These are phyloP conservation scores for Tilletia indica DNA, from an alignment of 1,284 basidiomycete species.

Conservation along the genomic window DNA sequence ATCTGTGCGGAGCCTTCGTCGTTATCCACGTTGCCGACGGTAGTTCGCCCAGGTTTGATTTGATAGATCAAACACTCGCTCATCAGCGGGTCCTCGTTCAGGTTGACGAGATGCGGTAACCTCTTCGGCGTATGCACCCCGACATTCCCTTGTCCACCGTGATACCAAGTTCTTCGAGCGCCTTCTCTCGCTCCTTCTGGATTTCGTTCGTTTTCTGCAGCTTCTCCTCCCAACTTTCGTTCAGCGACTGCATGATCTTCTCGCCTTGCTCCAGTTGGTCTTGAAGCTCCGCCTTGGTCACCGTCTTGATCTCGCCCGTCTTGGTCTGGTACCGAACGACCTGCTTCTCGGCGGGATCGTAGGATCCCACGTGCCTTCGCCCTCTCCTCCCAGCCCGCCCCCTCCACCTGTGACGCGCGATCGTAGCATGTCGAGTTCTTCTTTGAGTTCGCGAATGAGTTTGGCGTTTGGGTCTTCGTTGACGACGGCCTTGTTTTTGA, in stretches of 20 bases:
- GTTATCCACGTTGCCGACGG: slow-evolving; percentile 58
- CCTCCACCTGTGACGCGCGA: slow-evolving; percentile 30
- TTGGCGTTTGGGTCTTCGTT: slow-evolving; percentile 99
- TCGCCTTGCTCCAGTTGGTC: slow-evolving; percentile 95
- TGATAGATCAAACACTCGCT: slow-evolving; percentile 67
- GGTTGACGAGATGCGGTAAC: slow-evolving; percentile 48
- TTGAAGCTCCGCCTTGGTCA: slow-evolving; percentile 93
- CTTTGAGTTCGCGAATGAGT: slow-evolving; percentile 94
- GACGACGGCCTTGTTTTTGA: slow-evolving; percentile 98
- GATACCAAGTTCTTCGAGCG: slow-evolving; percentile 93
- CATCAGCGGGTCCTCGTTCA: slow-evolving; percentile 59
- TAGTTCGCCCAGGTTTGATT: slow-evolving; percentile 80
- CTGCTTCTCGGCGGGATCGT: slow-evolving; percentile 86
- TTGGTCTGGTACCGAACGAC: slow-evolving; percentile 92
- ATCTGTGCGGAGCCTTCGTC: slow-evolving; percentile 61
- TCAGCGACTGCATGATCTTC: slow-evolving; percentile 92
- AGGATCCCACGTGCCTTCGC: slow-evolving; percentile 80
- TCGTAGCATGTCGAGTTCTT: slow-evolving; percentile 73
- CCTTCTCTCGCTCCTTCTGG: slow-evolving; percentile 93
- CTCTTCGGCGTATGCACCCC: slow-evolving; percentile 98
- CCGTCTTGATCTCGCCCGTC: slow-evolving; percentile 87
- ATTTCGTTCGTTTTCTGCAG: slow-evolving; percentile 86
- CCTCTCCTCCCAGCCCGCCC: slow-evolving; percentile 31
- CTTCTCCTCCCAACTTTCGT: slow-evolving; percentile 98
- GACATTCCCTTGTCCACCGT: slow-evolving; percentile 92